Conservation (phyloP, 2,329 filamentous ascomycete genomes). For the Dactylellina drechsleri region DNA sequence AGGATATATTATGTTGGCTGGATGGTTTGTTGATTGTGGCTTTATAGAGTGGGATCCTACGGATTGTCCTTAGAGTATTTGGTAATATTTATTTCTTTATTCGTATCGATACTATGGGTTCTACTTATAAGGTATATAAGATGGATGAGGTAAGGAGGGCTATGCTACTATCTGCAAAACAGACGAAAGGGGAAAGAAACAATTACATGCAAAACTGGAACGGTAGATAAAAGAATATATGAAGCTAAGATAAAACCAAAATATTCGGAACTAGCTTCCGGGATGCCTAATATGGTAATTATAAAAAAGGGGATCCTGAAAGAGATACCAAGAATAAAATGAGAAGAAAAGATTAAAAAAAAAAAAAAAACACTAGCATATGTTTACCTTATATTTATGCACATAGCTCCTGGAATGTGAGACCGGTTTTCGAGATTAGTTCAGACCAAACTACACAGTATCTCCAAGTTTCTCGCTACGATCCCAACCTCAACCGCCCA, state of each 20-base stretch:
- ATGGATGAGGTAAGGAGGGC: neutral
- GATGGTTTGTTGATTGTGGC: neutral
- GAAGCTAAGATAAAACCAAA: conserved; percentile 4
- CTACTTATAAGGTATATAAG: conserved; percentile 4
- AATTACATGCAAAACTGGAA: conserved; percentile 8
- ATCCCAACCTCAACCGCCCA: conserved; percentile 43
- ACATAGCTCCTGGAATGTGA: too few species aligned
- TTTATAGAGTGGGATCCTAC: conserved; percentile 65
- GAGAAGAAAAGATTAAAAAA: neutral
- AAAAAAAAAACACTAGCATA: neutral
- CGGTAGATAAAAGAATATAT: conserved; percentile 13
- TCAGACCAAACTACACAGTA: neutral
- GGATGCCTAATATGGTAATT: conserved; percentile 21
- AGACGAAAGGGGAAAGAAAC: too few species aligned
- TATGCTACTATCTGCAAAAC: conserved; percentile 15
- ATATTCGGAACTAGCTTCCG: conserved; percentile 26
- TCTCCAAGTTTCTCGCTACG: conserved; percentile 27
- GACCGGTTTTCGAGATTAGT: too few species aligned
- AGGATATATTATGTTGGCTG: conserved; percentile 6
- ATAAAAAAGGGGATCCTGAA: conserved; percentile 1
- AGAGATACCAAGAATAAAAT: conserved; percentile 5
- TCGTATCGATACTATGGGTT: conserved; percentile 6
- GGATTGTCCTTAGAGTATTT: conserved; percentile 59
- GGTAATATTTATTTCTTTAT: neutral
- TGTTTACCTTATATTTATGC: too few species aligned